Conservation (phyloP, 2,329 filamentous ascomycete species). For the Microsporum canis region DNA sequence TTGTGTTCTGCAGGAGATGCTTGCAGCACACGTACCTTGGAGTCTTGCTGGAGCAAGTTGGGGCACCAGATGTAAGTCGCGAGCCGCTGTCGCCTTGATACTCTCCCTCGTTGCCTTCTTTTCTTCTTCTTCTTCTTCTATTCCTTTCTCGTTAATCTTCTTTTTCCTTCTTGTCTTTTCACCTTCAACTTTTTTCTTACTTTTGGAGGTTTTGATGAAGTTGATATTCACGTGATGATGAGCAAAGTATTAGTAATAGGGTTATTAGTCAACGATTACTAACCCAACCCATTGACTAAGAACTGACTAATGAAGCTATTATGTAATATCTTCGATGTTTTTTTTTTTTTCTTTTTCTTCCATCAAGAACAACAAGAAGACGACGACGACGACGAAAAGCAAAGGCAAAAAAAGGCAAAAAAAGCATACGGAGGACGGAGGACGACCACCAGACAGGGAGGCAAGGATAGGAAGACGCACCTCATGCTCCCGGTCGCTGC, state of each 20-base stretch:
- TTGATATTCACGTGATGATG: background rate
- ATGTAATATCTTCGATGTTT: background rate
- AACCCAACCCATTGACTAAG: background rate
- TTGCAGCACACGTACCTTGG: background rate
- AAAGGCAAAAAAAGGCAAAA: background rate
- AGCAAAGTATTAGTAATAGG: background rate
- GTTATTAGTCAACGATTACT: too few species aligned
- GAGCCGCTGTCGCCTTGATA: too few species aligned
- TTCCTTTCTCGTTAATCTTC: slow-evolving; percentile 2
- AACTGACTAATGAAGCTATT: background rate
- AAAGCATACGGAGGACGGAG: background rate
- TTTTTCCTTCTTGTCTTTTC: background rate
- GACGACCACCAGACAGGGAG: background rate
- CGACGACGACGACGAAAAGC: background rate
- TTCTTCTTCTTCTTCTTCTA: background rate
- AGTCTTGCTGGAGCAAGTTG: slow-evolving; percentile 5
- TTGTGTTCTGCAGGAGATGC: background rate
- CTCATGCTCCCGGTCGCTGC: background rate
- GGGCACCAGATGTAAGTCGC: slow-evolving; percentile 1
- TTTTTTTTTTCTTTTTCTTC: too few species aligned
- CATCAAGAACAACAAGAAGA: background rate
- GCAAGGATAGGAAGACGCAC: background rate
- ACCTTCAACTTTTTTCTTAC: background rate
- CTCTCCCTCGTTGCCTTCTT: background rate
- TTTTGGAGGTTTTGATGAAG: background rate